Conservation (phyloP, 139 green algal species). For the Desmodesmus armatus region DNA sequence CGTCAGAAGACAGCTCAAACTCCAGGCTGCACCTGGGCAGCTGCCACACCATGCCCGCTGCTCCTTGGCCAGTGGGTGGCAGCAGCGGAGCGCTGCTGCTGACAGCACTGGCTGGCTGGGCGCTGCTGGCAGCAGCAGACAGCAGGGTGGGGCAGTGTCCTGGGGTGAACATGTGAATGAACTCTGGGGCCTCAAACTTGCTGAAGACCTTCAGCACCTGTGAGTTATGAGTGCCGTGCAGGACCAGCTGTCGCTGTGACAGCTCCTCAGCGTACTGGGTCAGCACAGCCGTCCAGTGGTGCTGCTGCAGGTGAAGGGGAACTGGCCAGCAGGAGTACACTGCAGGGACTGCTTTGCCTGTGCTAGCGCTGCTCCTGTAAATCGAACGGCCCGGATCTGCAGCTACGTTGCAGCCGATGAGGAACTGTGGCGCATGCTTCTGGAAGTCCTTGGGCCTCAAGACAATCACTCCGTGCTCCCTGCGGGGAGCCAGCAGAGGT, state of each 20-base stretch:
- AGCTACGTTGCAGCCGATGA: constrained; percentile 25
- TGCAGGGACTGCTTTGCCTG: not conserved
- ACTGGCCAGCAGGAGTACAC: constrained; percentile 33
- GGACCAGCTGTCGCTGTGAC: constrained; percentile 40
- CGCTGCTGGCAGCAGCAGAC: not conserved
- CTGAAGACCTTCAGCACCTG: constrained; percentile 43
- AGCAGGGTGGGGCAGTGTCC: not conserved
- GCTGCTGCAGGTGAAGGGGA: constrained; percentile 22
- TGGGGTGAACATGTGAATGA: constrained; percentile 55
- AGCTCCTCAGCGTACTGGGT: not conserved
- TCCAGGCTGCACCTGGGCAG: constrained; percentile 65
- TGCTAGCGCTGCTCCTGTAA: not conserved
- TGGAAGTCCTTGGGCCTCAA: constrained; percentile 53
- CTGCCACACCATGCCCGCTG: constrained; percentile 45
- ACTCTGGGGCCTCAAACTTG: constrained; percentile 60
- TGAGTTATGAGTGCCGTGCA: constrained; percentile 6
- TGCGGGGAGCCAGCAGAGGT: not conserved
- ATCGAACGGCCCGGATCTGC: no score
- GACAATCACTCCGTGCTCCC: constrained; percentile 47
- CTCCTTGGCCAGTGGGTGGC: not conserved
- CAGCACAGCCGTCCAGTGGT: constrained; percentile 34
- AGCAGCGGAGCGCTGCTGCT: not conserved
- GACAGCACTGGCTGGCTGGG: not conserved
- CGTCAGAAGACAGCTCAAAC: constrained; percentile 53
- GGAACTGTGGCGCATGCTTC: constrained; percentile 46